Evolutionary conservation across 2,329 filamentous ascomycete genomes (phyloP).

Genomic region (Paecilomyces sp.): DNA sequence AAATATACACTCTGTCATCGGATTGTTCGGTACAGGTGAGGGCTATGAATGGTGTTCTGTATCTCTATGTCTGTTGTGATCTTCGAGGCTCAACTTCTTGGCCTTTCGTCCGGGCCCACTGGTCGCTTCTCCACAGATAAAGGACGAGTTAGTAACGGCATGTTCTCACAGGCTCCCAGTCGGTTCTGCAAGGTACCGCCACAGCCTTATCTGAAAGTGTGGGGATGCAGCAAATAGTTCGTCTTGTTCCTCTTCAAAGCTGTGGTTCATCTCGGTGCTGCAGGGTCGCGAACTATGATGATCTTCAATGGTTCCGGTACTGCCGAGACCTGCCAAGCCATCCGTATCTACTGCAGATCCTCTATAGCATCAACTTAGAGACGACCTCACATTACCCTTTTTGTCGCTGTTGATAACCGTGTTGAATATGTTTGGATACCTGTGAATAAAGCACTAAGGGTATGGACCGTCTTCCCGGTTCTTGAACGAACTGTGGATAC

Average conservation of each 20-base stretch:
- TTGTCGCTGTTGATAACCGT: background rate
- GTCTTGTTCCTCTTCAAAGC: background rate
- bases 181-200: background rate
- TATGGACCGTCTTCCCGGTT: background rate
- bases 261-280: background rate
- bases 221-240: background rate
- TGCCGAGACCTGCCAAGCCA: background rate
- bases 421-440: background rate
- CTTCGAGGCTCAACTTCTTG: background rate
- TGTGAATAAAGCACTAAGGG: background rate
- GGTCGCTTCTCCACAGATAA: background rate
- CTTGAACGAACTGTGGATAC: background rate
- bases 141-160: background rate
- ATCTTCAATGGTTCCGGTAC: background rate
- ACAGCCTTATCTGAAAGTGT: background rate
- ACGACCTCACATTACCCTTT: background rate
- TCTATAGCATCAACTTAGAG: background rate
- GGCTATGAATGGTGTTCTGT: background rate
- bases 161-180: background rate
- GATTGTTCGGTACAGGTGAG: background rate
- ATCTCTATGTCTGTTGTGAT: background rate
- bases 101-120: background rate
- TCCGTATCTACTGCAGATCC: background rate
- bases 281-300: background rate
- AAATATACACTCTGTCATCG: background rate